Evolutionary conservation across 2,329 filamentous ascomycete genomes (phyloP).

Genomic region (Ustulina deusta): DNA sequence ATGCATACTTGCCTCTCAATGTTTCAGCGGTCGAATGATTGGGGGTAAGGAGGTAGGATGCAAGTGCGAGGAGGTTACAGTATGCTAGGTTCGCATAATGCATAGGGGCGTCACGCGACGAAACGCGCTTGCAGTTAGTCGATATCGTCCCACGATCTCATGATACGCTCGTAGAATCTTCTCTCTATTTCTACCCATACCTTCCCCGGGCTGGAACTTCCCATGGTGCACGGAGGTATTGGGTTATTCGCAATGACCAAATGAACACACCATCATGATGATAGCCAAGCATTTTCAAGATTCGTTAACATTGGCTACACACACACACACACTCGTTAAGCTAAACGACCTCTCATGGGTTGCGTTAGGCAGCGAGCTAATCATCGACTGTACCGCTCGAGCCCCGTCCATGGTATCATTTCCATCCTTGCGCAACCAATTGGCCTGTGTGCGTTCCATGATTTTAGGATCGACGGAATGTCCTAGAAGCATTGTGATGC

Average conservation of each 20-base stretch:
- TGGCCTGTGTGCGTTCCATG: constrained; percentile 8
- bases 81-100: constrained; percentile 25
- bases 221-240: neutral
- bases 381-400: constrained; percentile 24
- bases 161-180: constrained; percentile 22
- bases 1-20: neutral
- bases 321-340: constrained; percentile 8
- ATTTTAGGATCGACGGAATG: constrained; percentile 21
- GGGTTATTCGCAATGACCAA: constrained; percentile 21
- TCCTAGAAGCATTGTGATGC: constrained; percentile 26
- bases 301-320: constrained; percentile 23
- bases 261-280: constrained; percentile 23
- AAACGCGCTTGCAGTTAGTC: constrained; percentile 32
- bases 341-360: constrained; percentile 5
- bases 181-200: constrained; percentile 6
- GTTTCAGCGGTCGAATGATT: constrained; percentile 20
- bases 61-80: neutral
- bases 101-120: constrained; percentile 34
- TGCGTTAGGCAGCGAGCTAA: constrained; percentile 27
- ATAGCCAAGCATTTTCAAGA: constrained; percentile 14
- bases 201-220: constrained; percentile 3
- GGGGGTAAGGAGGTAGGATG: neutral
- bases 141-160: constrained; percentile 34
- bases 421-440: constrained; percentile 19
- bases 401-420: constrained; percentile 21